Percentiles rank a stretch among this genome's conserved stretches.
Evolutionary conservation across 306 rosid species (phyloP).

Genomic region (Mimosa pudica): DNA sequence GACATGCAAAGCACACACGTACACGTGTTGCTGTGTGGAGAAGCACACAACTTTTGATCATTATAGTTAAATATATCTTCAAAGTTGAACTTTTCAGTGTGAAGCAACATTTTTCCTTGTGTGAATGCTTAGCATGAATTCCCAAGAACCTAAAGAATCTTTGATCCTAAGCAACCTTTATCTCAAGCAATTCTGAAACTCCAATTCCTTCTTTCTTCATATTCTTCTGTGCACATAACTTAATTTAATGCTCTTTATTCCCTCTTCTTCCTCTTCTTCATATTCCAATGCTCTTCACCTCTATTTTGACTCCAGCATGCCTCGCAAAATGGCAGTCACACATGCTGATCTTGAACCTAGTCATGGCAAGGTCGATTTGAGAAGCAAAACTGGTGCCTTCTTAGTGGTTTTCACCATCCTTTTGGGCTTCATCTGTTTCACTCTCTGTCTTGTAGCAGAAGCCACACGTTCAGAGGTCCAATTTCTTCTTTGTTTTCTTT

Average conservation of each 20-base stretch:
- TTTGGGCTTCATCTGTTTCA: constrained; percentile 73
- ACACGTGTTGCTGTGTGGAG: constrained; percentile 38
- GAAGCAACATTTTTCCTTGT: constrained; percentile 36
- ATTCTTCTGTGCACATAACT: constrained; percentile 28
- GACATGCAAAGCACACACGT: constrained; percentile 25
- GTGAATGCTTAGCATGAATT: constrained; percentile 47
- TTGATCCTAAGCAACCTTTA: constrained; percentile 83
- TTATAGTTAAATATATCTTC: constrained; percentile 33
- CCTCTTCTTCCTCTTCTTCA: constrained; percentile 14
- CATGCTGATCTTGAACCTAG: constrained; percentile 90
- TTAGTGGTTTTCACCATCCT: constrained; percentile 65
- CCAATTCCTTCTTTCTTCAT: constrained; percentile 33
- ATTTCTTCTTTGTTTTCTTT: neutral
- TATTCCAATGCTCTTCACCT: constrained; percentile 21
- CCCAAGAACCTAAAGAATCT: constrained; percentile 56
- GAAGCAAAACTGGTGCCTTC: constrained; percentile 71
- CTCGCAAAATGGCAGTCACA: constrained; percentile 70
- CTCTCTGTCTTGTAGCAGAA: constrained; percentile 85
- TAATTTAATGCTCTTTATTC: neutral
- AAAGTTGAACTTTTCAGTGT: constrained; percentile 40
- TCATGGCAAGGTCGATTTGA: constrained; percentile 50
- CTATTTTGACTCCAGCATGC: constrained; percentile 24
- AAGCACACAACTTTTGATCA: constrained; percentile 35
- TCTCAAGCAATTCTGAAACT: constrained; percentile 74
- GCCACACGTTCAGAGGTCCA: constrained; percentile 90